Conservation (phyloP, 2,329 filamentous ascomycete species). For the Monascus ruber region DNA sequence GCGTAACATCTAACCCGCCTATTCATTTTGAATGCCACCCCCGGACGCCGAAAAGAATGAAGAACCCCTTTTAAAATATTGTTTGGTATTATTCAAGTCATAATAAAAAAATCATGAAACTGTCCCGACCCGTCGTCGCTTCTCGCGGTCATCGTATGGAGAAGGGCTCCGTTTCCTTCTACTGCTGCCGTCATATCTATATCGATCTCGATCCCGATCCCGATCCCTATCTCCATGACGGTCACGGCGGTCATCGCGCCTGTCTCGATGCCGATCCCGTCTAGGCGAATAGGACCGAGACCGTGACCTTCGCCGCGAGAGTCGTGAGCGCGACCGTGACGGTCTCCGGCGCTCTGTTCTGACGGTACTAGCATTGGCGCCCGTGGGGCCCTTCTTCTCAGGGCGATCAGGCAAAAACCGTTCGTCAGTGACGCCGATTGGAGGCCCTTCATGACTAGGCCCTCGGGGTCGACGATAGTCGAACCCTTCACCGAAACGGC, state of each 20-base stretch:
- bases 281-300: slow-evolving; percentile 44
- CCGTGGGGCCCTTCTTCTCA: slow-evolving; percentile 27
- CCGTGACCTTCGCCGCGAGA: slow-evolving; percentile 17
- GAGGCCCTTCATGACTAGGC: slow-evolving; percentile 17
- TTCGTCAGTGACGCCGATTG: slow-evolving; percentile 33
- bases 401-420: slow-evolving; percentile 35
- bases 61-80: neutral
- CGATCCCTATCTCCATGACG: slow-evolving; percentile 9
- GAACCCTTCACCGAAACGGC: slow-evolving; percentile 53
- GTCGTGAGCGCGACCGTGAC: slow-evolving; percentile 2
- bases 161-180: slow-evolving; percentile 32
- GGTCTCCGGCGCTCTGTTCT: slow-evolving; percentile 16
- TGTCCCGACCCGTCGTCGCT: slow-evolving; percentile 25
- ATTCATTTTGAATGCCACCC: too few species aligned
- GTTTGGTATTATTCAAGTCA: neutral
- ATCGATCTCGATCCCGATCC: slow-evolving; percentile 37
- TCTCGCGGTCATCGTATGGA: slow-evolving; percentile 31
- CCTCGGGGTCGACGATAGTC: slow-evolving; percentile 14
- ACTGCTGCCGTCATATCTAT: slow-evolving; percentile 30
- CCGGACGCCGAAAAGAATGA: neutral
- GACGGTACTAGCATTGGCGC: slow-evolving; percentile 36
- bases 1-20: too few species aligned
- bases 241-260: slow-evolving; percentile 46
- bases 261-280: slow-evolving; percentile 30
- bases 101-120: neutral